Percentiles rank a stretch among this genome's conserved stretches.
Conservation (phyloP, 2,329 filamentous ascomycete genomes). For the Monosporascus sp. region DNA sequence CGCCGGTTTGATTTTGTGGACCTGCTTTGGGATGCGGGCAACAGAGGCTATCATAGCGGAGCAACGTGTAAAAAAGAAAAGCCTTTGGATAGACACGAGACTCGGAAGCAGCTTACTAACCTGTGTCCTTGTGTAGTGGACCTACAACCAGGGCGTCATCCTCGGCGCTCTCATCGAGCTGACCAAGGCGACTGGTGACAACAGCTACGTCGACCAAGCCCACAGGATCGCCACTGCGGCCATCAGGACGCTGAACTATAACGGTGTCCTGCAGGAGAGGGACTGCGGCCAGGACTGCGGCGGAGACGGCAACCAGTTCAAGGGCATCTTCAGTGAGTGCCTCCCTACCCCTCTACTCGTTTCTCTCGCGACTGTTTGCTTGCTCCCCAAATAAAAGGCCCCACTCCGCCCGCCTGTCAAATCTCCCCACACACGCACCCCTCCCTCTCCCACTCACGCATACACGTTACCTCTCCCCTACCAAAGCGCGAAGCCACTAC, state of each 20-base stretch:
- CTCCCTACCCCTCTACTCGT: background rate
- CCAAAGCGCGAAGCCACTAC: no score
- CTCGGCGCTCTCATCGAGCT: constrained; percentile 52
- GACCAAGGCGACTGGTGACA: constrained; percentile 37
- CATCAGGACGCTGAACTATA: constrained; percentile 37
- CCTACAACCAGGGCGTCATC: constrained; percentile 56
- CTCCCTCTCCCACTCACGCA: background rate
- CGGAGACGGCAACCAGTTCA: constrained; percentile 59
- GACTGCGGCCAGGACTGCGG: constrained; percentile 41
- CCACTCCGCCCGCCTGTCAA: background rate
- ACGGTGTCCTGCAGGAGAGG: constrained; percentile 44
- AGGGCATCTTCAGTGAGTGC: constrained; percentile 53
- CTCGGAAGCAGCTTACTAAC: background rate
- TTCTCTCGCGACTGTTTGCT: no score
- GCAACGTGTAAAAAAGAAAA: no score
- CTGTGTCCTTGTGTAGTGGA: constrained; percentile 29
- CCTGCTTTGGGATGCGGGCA: no score
- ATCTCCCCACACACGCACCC: background rate
- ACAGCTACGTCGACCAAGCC: constrained; percentile 36
- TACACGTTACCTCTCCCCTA: background rate
- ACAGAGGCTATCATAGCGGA: no score
- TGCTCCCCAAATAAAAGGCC: background rate
- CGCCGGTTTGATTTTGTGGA: no score
- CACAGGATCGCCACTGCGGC: constrained; percentile 47
- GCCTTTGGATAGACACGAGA: no score